Percentiles rank a stretch among this genome's conserved stretches.
phyloP scores from a whole-genome alignment of 768 basidiomycete genomes.

The Suillus decipiens region DNA sequence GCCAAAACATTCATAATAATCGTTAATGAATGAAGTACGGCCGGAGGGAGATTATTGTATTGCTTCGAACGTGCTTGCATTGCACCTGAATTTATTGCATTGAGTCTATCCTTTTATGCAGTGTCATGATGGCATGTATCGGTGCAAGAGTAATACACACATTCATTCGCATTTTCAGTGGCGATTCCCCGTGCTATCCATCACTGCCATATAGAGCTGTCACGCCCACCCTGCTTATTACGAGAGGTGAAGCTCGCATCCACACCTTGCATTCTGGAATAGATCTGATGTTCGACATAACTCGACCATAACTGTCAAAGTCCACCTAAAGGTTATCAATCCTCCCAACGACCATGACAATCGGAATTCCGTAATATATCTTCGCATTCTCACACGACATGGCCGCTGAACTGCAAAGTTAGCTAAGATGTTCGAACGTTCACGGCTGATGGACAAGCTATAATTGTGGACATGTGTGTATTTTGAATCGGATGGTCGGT shows the following conservation, averaged over 20 bases:
- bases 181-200: not conserved
- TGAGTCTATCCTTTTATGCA: not conserved
- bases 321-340: constrained; percentile 1
- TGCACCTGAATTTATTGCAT: not conserved
- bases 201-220: not conserved
- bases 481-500: not conserved
- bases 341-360: not conserved
- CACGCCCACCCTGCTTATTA: not conserved
- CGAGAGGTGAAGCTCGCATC: not conserved
- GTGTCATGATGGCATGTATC: not conserved
- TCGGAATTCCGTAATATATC: not conserved
- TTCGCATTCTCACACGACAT: not conserved
- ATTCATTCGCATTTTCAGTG: not conserved
- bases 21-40: not conserved
- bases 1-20: not conserved
- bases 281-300: not conserved
- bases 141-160: not conserved
- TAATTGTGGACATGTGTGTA: not conserved
- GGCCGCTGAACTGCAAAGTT: not conserved
- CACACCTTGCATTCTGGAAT: not conserved
- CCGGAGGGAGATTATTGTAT: not conserved
- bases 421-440: not conserved
- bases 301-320: not conserved
- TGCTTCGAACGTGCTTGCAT: not conserved
- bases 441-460: not conserved